These are phyloP conservation scores for Pythium oligandrum DNA, from an alignment of 352 stramenopile genomes.

Conservation along the genomic window DNA sequence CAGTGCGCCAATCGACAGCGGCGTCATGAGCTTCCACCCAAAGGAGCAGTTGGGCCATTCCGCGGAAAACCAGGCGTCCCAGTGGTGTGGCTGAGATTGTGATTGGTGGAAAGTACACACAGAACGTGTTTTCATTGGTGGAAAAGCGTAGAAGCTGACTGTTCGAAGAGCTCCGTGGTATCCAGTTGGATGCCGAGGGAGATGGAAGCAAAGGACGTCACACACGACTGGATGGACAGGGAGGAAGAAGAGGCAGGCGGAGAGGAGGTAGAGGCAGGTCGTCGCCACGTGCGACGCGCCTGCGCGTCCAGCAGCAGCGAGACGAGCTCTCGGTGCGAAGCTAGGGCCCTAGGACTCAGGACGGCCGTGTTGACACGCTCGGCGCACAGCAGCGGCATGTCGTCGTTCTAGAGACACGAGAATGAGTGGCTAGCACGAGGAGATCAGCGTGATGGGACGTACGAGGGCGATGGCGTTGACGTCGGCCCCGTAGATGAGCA, in stretches of 20 bases:
- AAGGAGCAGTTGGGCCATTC: too few species aligned
- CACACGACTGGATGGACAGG: slow-evolving; percentile 1
- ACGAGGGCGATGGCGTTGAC: slow-evolving; percentile 69
- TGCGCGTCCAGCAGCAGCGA: slow-evolving; percentile 34
- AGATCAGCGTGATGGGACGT: slow-evolving; percentile 2
- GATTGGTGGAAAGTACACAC: slow-evolving; percentile 10
- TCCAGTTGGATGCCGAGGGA: slow-evolving; percentile 16
- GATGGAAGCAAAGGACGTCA: slow-evolving; percentile 3
- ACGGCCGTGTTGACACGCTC: slow-evolving; percentile 15
- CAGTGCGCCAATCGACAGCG: slow-evolving; percentile 19
- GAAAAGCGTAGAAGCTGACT: background rate
- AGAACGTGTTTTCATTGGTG: slow-evolving; percentile 1
- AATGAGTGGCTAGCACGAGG: background rate
- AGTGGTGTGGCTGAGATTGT: background rate
- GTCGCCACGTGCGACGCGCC: slow-evolving; percentile 52
- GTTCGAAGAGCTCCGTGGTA: background rate
- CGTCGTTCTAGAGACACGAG: slow-evolving; percentile 34
- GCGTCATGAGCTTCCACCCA: background rate
- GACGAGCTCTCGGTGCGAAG: slow-evolving; percentile 28
- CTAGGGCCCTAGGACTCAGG: slow-evolving; percentile 1
- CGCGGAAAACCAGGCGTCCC: background rate
- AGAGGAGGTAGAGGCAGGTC: background rate
- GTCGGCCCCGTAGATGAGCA: slow-evolving; percentile 66
- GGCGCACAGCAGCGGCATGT: slow-evolving; percentile 57
- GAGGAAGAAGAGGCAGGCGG: too few species aligned